Conservation (phyloP, 2,329 filamentous ascomycete species). For the Alternaria postmessia region DNA sequence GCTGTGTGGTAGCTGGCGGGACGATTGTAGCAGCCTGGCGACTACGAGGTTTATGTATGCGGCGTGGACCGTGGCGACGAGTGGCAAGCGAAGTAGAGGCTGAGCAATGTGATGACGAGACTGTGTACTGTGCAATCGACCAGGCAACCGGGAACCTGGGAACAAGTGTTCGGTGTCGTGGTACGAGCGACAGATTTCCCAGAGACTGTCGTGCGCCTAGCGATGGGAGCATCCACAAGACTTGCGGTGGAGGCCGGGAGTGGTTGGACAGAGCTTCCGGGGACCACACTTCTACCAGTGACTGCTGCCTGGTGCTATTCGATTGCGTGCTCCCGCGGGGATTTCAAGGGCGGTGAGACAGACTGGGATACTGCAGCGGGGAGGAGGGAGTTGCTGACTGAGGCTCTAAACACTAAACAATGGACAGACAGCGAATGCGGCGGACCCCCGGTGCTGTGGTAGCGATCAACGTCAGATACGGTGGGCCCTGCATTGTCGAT, state of each 20-base stretch:
- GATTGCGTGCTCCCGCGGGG: slow-evolving; percentile 1
- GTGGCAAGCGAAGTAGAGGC: slow-evolving; percentile 27
- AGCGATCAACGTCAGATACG: slow-evolving; percentile 15
- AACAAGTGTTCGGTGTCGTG: slow-evolving; percentile 21
- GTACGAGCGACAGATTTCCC: slow-evolving; percentile 31
- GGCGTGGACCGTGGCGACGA: slow-evolving; percentile 26
- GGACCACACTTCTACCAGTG: slow-evolving; percentile 11
- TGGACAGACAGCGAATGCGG: slow-evolving; percentile 4
- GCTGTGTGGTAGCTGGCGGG: slow-evolving; percentile 17
- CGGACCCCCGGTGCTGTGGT: slow-evolving; percentile 18
- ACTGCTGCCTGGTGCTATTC: slow-evolving; percentile 6
- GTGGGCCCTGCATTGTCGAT: slow-evolving; percentile 14
- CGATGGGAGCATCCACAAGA: slow-evolving; percentile 38
- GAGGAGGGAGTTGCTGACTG: slow-evolving; percentile 3
- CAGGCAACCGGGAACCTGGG: slow-evolving; percentile 15
- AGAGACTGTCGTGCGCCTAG: slow-evolving; percentile 31
- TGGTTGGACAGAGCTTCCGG: slow-evolving; percentile 8
- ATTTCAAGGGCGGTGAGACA: slow-evolving; percentile 29
- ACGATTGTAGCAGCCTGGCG: slow-evolving; percentile 20
- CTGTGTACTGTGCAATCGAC: slow-evolving; percentile 22
- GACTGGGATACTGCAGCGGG: slow-evolving; percentile 19
- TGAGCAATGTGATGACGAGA: slow-evolving; percentile 24
- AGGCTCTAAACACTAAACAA: slow-evolving; percentile 14
- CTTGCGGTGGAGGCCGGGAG: slow-evolving; percentile 23
- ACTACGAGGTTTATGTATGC: slow-evolving; percentile 27